Evolutionary conservation across 1,139 yeast genomes (phyloP).

Genomic region (Spathaspora sp.): DNA sequence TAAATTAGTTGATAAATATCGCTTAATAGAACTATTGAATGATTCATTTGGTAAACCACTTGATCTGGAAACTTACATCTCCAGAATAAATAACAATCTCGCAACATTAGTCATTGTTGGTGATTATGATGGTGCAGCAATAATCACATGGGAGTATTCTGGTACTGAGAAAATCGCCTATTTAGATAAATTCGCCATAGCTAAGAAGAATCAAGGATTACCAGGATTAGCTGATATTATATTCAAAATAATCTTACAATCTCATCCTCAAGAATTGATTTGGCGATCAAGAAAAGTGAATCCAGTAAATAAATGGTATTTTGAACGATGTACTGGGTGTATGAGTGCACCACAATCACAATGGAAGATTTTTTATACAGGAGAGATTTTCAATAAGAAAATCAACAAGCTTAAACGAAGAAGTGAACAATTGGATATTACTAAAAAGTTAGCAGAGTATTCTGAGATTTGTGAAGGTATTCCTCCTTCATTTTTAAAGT

Average conservation of each 20-base stretch:
- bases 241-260: slow-evolving; percentile 71
- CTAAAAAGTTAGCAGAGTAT: slow-evolving; percentile 28
- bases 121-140: slow-evolving; percentile 94
- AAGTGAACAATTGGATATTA: slow-evolving; percentile 25
- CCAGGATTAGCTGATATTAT: slow-evolving; percentile 93
- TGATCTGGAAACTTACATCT: slow-evolving; percentile 63
- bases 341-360: slow-evolving; percentile 49
- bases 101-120: slow-evolving; percentile 86
- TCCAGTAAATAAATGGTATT: slow-evolving; percentile 97
- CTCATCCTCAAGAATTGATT: slow-evolving; percentile 71
- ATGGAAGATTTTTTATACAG: slow-evolving; percentile 74
- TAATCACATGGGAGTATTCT: slow-evolving; percentile 70
- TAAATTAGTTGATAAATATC: slow-evolving; percentile 53
- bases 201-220: slow-evolving; percentile 79
- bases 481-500: slow-evolving; percentile 28
- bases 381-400: slow-evolving; percentile 43
- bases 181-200: slow-evolving; percentile 90
- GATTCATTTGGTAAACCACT: slow-evolving; percentile 75
- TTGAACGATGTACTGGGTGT: slow-evolving; percentile 83
- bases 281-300: slow-evolving; percentile 88
- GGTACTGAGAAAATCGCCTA: slow-evolving; percentile 50
- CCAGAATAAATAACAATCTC: slow-evolving; percentile 60
- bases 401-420: slow-evolving; percentile 22
- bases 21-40: slow-evolving; percentile 62
- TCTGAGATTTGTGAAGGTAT: slow-evolving; percentile 33